Conservation (phyloP, 2,329 filamentous ascomycete genomes). For the Venturia nashicola region DNA sequence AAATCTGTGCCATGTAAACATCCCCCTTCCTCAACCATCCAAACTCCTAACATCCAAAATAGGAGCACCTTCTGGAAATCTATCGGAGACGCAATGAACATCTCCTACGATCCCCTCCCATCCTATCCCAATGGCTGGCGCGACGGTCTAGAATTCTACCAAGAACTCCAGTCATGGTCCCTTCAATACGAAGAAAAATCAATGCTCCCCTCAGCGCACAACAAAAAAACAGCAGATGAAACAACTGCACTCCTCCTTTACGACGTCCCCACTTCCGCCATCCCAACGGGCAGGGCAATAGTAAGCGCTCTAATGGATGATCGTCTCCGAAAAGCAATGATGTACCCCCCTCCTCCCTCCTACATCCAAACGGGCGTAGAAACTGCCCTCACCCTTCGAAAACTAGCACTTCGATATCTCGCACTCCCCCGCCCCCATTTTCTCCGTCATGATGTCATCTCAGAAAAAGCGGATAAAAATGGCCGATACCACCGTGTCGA, state of each 20-base stretch:
- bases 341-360: constrained; percentile 34
- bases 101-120: constrained; percentile 28
- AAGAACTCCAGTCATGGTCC: constrained; percentile 40
- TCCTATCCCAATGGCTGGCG: constrained; percentile 16
- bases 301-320: constrained; percentile 52
- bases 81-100: constrained; percentile 57
- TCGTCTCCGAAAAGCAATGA: constrained; percentile 51
- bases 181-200: constrained; percentile 43
- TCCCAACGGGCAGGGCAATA: constrained; percentile 37
- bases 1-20: constrained; percentile 26
- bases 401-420: constrained; percentile 45
- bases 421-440: constrained; percentile 43
- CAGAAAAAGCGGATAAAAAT: constrained; percentile 36
- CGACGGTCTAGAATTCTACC: constrained; percentile 41
- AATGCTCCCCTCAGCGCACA: constrained; percentile 38
- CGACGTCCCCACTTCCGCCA: constrained; percentile 34
- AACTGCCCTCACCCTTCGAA: constrained; percentile 38
- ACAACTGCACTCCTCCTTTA: constrained; percentile 50
- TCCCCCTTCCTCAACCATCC: background rate
- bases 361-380: constrained; percentile 28
- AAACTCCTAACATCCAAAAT: background rate
- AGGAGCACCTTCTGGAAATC: constrained; percentile 56
- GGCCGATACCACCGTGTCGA: constrained; percentile 38
- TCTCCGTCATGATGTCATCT: constrained; percentile 26
- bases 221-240: constrained; percentile 37